These are phyloP conservation scores for Epichloe baconii DNA, from an alignment of 2,329 filamentous ascomycete genomes.

Conservation along the genomic window DNA sequence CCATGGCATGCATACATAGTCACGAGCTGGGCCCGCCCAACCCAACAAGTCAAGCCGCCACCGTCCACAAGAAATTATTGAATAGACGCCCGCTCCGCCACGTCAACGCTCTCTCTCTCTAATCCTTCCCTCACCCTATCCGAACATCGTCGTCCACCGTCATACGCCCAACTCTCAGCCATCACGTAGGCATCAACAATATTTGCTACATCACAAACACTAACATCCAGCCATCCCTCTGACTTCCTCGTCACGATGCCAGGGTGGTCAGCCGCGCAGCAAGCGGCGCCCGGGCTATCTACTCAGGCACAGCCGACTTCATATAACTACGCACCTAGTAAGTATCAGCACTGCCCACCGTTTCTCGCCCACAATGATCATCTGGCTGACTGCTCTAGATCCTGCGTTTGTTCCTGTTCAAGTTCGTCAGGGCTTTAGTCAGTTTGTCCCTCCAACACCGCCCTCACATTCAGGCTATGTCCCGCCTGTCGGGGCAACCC, in stretches of 20 bases:
- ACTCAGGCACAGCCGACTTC: constrained; percentile 21
- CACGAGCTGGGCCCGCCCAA: background rate
- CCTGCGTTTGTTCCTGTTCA: constrained; percentile 49
- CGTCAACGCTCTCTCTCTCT: background rate
- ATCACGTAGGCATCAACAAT: background rate
- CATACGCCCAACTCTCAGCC: background rate
- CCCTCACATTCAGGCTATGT: constrained; percentile 19
- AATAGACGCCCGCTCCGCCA: background rate
- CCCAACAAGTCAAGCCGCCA: background rate
- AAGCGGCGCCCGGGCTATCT: constrained; percentile 28
- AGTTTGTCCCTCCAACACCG: constrained; percentile 26
- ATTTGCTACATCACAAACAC: background rate
- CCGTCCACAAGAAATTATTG: background rate
- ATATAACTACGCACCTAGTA: constrained; percentile 27
- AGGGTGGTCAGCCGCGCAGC: constrained; percentile 24
- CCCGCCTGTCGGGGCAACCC: constrained; percentile 14
- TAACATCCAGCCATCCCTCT: constrained; percentile 5
- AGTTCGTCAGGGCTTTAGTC: constrained; percentile 46
- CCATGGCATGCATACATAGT: background rate
- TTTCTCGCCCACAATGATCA: background rate
- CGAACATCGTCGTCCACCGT: background rate
- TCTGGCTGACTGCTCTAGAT: constrained; percentile 21
- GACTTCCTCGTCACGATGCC: constrained; percentile 20
- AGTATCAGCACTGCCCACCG: constrained; percentile 10
- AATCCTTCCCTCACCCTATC: background rate